Conservation (phyloP, 495 filamentous ascomycete genomes). For the Xylaria sp. region DNA sequence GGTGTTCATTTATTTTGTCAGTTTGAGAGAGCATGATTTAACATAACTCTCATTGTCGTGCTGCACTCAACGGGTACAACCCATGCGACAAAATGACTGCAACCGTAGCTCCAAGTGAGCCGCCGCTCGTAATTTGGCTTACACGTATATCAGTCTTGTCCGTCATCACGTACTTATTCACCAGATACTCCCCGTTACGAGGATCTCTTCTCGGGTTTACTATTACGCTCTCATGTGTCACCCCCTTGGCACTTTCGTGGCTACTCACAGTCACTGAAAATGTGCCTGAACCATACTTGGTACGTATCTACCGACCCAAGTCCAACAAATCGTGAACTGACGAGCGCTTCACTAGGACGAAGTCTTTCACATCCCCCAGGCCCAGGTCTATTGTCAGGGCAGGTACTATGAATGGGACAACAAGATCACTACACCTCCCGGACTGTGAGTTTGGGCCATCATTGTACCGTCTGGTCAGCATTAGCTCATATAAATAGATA, state of each 20-base stretch:
- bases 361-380: constrained; percentile 93
- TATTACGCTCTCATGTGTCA: constrained; percentile 13
- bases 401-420: constrained; percentile 85
- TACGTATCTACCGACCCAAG: constrained; percentile 44
- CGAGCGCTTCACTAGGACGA: constrained; percentile 69
- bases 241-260: constrained; percentile 39
- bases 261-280: constrained; percentile 49
- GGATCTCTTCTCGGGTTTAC: neutral
- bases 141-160: neutral
- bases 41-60: neutral
- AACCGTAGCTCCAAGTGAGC: neutral
- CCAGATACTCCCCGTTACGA: neutral
- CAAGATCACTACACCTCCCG: constrained; percentile 95
- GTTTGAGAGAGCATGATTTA: neutral
- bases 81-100: constrained; percentile 20
- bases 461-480: constrained; percentile 29
- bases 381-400: constrained; percentile 81
- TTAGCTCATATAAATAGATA: constrained; percentile 49
- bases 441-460: constrained; percentile 65
- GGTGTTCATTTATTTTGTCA: neutral
- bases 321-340: constrained; percentile 30
- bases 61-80: neutral
- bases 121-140: constrained; percentile 1
- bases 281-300: constrained; percentile 84
- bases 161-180: neutral